Conservation (phyloP, 73 alveolate genomes). For the Tetrahymena thermophila region DNA sequence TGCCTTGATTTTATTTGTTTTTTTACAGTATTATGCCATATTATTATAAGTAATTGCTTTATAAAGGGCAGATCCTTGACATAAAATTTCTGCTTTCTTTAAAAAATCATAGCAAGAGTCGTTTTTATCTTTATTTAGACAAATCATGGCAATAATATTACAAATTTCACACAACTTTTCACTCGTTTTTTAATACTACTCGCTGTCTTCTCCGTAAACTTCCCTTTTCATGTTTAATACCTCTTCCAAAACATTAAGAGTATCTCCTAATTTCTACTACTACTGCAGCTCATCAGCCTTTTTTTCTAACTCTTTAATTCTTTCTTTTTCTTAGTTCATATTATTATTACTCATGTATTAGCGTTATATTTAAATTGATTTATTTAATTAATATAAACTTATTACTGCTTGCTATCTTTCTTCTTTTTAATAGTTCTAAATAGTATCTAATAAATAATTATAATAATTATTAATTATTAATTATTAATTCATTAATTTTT, state of each 20-base stretch:
- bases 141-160: conserved; percentile 64
- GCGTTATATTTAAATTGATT: neutral
- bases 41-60: conserved; percentile 66
- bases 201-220: conserved; percentile 47
- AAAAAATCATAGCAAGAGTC: conserved; percentile 57
- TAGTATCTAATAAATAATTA: neutral
- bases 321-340: conserved; percentile 9
- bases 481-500: too few relatives aligned
- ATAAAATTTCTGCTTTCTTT: conserved; percentile 62
- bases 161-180: conserved; percentile 54
- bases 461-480: too few relatives aligned
- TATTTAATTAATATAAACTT: neutral
- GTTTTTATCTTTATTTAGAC: conserved; percentile 62
- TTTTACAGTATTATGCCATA: conserved; percentile 64
- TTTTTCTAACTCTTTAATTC: conserved; percentile 48
- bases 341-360: neutral
- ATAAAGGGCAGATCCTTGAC: conserved; percentile 53
- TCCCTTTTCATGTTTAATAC: conserved; percentile 28
- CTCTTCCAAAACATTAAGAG: conserved; percentile 49
- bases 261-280: conserved; percentile 41
- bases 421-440: neutral
- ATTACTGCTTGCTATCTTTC: neutral
- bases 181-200: conserved; percentile 46
- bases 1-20: conserved; percentile 42
- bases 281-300: conserved; percentile 4